Evolutionary conservation across 495 filamentous ascomycete species (phyloP).

Genomic region (Xylaria scruposa): DNA sequence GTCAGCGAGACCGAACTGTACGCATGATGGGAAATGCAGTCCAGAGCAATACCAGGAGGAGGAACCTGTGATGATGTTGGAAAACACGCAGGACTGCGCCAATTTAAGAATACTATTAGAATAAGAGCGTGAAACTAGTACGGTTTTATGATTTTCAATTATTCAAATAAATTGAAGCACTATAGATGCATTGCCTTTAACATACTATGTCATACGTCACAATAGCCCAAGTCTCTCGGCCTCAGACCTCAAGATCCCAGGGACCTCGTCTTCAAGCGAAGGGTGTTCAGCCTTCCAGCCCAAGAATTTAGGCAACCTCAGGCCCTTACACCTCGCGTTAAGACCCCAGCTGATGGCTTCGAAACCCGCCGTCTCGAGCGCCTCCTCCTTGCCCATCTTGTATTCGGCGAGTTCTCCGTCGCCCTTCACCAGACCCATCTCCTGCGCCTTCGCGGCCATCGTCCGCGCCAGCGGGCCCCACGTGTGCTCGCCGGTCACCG

Average conservation of each 20-base stretch:
- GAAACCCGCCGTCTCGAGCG: conserved; percentile 41
- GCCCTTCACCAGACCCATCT: conserved; percentile 63
- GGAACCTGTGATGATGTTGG: neutral
- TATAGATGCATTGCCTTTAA: neutral
- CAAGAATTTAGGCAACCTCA: conserved; percentile 57
- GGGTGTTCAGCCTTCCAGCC: conserved; percentile 58
- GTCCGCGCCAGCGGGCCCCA: conserved; percentile 69
- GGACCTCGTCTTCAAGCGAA: conserved; percentile 55
- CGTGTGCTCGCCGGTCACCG: conserved; percentile 67
- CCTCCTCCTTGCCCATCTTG: conserved; percentile 28
- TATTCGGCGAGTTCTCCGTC: conserved; percentile 44
- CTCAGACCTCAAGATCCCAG: conserved; percentile 56
- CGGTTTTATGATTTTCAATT: too few species aligned
- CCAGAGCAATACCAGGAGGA: neutral
- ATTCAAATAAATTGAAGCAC: neutral
- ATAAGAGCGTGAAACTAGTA: neutral
- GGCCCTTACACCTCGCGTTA: conserved; percentile 58
- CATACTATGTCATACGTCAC: neutral
- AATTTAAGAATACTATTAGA: neutral
- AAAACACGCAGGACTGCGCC: too few species aligned
- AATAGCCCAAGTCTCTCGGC: conserved; percentile 29
- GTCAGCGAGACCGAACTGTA: too few species aligned
- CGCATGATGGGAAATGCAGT: neutral
- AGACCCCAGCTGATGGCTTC: conserved; percentile 58
- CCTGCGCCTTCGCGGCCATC: conserved; percentile 62